A percentile compares a stretch with the other conserved stretches of the same genome.
These are phyloP conservation scores for Vitis hybrid DNA, from an alignment of 177 flowering plant genomes.

Conservation along the genomic window DNA sequence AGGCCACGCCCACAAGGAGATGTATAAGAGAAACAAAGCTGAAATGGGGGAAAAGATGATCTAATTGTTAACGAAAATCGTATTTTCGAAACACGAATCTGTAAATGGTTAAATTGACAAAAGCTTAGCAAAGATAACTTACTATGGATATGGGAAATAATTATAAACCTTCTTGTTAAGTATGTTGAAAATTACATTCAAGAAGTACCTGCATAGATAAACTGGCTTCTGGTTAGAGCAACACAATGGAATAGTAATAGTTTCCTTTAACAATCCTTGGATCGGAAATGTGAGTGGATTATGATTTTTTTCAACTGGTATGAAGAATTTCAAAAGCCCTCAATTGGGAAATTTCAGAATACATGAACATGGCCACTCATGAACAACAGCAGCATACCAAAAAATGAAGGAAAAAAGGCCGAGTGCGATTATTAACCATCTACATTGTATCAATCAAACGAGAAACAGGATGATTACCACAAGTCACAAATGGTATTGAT, in stretches of 20 bases:
- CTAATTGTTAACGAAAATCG: background rate
- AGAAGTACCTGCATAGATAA: slow-evolving; percentile 52
- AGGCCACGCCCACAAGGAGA: slow-evolving; percentile 66
- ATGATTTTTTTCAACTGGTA: too few relatives aligned
- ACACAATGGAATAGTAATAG: background rate
- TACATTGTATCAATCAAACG: too few relatives aligned
- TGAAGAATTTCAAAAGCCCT: too few relatives aligned
- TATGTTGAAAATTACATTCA: slow-evolving; percentile 75
- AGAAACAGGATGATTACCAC: too few relatives aligned
- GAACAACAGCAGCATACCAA: too few relatives aligned
- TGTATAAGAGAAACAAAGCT: slow-evolving; percentile 67
- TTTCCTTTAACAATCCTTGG: background rate
- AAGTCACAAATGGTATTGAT: too few relatives aligned
- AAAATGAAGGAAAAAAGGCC: too few relatives aligned
- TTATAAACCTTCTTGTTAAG: slow-evolving; percentile 75
- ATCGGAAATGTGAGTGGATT: too few relatives aligned
- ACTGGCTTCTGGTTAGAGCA: background rate
- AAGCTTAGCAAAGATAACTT: slow-evolving; percentile 19
- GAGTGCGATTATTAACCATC: too few relatives aligned
- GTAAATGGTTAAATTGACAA: too few relatives aligned
- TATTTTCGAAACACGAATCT: background rate
- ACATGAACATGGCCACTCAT: too few relatives aligned
- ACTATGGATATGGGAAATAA: slow-evolving; percentile 76
- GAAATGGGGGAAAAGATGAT: slow-evolving; percentile 10
- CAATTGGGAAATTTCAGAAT: too few relatives aligned